phyloP scores from a whole-genome alignment of 371 early-diverging fungal genomes.

The Conidiobolus incongruus region DNA sequence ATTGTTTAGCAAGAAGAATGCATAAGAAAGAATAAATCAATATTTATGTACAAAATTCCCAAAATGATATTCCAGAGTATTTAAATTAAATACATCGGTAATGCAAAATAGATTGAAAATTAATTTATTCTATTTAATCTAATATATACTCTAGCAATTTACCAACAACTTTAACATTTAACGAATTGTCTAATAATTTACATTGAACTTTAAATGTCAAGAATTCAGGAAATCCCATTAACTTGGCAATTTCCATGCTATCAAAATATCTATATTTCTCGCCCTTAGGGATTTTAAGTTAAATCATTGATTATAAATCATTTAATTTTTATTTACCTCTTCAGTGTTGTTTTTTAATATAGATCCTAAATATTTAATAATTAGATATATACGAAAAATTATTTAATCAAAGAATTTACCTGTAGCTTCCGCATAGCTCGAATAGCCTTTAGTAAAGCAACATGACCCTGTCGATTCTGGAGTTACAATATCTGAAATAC shows the following conservation, averaged over 20 bases:
- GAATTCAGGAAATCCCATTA: slow-evolving; percentile 55
- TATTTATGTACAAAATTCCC: no score
- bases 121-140: no score
- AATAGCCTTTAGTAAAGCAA: slow-evolving; percentile 58
- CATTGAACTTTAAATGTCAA: slow-evolving; percentile 31
- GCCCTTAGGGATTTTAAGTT: not conserved
- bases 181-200: slow-evolving; percentile 36
- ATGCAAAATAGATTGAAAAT: no score
- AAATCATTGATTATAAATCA: slow-evolving; percentile 6
- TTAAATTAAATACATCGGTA: no score
- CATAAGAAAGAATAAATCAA: no score
- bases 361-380: no score
- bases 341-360: slow-evolving; percentile 25
- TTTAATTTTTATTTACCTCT: slow-evolving; percentile 6
- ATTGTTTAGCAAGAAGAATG: no score
- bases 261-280: slow-evolving; percentile 40
- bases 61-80: no score
- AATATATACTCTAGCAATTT: slow-evolving; percentile 24
- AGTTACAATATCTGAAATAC: slow-evolving; percentile 44
- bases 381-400: no score
- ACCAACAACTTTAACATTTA: slow-evolving; percentile 35
- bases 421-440: no score
- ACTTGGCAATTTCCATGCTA: slow-evolving; percentile 43
- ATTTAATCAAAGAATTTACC: no score
- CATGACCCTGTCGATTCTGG: slow-evolving; percentile 32